Conservation (phyloP, 2,329 filamentous ascomycete species). For the Graphium sp. region DNA sequence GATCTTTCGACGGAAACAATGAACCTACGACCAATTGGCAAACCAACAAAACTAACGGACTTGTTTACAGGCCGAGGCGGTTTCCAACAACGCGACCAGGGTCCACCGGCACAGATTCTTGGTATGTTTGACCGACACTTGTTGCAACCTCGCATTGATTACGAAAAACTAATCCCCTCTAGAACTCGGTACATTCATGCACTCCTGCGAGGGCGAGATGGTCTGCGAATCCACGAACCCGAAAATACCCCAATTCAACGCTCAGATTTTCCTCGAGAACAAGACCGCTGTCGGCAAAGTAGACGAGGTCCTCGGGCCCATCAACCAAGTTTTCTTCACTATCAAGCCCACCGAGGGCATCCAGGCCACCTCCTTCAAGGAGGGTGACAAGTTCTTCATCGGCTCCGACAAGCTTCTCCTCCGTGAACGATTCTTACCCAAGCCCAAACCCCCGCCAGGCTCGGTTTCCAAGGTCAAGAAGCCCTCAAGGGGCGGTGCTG, state of each 20-base stretch:
- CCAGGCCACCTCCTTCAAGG: constrained; percentile 84
- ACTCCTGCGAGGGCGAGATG: constrained; percentile 94
- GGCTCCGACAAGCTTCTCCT: constrained; percentile 87
- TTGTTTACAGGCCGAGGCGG: constrained; percentile 15
- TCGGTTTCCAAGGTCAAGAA: constrained; percentile 40
- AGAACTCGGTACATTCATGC: constrained; percentile 91
- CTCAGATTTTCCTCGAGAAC: constrained; percentile 96
- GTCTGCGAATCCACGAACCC: constrained; percentile 89
- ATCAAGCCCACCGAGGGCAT: constrained; percentile 96
- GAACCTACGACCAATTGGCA: background rate
- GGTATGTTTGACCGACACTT: constrained; percentile 14
- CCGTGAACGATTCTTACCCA: constrained; percentile 89
- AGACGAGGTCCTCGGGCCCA: constrained; percentile 91
- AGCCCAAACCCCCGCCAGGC: constrained; percentile 61
- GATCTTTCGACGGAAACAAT: constrained; percentile 7
- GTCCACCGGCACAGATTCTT: constrained; percentile 18
- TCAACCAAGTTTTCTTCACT: constrained; percentile 97
- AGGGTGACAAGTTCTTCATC: constrained; percentile 95
- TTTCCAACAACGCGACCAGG: constrained; percentile 21
- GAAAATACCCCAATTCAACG: constrained; percentile 98
- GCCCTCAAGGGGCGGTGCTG: constrained; percentile 20
- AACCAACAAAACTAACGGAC: background rate
- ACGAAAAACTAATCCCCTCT: background rate
- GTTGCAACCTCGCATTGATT: background rate
- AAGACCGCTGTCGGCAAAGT: constrained; percentile 94